Evolutionary conservation across 2,329 filamentous ascomycete species (phyloP).

Genomic region (Kalaharituber pfeilii): DNA sequence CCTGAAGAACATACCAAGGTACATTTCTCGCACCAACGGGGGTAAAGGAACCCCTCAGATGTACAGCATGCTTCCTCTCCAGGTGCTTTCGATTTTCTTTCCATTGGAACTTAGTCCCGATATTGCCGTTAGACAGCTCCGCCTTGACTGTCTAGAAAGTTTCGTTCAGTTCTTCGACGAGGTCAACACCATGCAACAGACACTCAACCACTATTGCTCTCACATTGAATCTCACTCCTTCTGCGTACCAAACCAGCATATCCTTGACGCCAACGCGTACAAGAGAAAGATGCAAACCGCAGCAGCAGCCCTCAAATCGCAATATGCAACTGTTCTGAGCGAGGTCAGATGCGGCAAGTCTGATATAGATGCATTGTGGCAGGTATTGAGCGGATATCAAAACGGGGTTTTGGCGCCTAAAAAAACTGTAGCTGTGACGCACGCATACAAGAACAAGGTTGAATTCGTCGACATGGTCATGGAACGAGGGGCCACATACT

Average conservation of each 20-base stretch:
- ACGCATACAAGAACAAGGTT: conserved; percentile 15
- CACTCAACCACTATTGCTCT: conserved; percentile 16
- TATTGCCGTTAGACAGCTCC: conserved; percentile 1
- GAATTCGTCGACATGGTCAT: conserved; percentile 18
- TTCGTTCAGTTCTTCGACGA: conserved; percentile 20
- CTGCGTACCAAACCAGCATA: conserved; percentile 16
- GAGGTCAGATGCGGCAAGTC: conserved; percentile 13
- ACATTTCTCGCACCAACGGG: conserved; percentile 15
- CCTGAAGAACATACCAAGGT: conserved; percentile 16
- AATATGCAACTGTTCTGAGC: conserved; percentile 10
- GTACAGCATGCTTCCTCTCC: conserved; percentile 23
- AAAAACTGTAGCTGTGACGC: conserved; percentile 5
- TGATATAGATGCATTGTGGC: background rate
- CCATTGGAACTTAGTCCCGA: too few relatives aligned
- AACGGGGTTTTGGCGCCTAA: conserved; percentile 10
- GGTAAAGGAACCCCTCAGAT: conserved; percentile 21
- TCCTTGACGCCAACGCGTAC: conserved; percentile 8
- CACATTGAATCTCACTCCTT: conserved; percentile 8
- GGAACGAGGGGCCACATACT: conserved; percentile 19
- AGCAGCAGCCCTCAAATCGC: conserved; percentile 3
- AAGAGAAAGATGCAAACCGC: background rate
- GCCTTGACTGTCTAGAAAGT: conserved; percentile 8
- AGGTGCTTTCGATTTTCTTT: too few relatives aligned
- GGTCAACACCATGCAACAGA: conserved; percentile 8
- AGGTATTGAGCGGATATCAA: background rate